A percentile compares a stretch with the other conserved stretches of the same genome.
These are phyloP conservation scores for Talaromyces marneffei DNA, from an alignment of 2,329 filamentous ascomycete species.

Conservation along the genomic window DNA sequence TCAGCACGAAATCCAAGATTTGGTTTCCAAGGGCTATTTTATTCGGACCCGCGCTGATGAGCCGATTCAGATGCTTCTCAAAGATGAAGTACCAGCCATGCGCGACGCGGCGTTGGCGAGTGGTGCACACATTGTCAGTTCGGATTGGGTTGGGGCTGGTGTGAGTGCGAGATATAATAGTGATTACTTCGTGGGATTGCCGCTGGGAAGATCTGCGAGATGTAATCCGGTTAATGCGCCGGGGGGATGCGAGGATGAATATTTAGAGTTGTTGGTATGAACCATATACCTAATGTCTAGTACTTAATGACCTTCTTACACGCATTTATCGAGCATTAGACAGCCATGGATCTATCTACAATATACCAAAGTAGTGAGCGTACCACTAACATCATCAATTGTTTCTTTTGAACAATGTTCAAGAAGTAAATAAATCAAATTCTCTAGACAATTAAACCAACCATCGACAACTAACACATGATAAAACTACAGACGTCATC, in stretches of 20 bases:
- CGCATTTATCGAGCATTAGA: not conserved
- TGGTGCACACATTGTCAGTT: slow-evolving; percentile 14
- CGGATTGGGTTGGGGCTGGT: slow-evolving; percentile 11
- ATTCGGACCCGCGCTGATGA: slow-evolving; percentile 13
- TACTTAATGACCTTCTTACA: not conserved
- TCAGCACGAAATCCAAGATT: slow-evolving; percentile 11
- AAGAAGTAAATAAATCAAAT: not conserved
- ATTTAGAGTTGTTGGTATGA: slow-evolving; percentile 3
- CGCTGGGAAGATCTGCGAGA: slow-evolving; percentile 5
- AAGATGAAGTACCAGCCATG: slow-evolving; percentile 8
- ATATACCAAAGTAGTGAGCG: not conserved
- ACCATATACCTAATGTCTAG: not conserved
- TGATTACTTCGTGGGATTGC: slow-evolving; percentile 14
- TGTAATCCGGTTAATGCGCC: slow-evolving; percentile 15
- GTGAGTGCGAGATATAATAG: slow-evolving; percentile 13
- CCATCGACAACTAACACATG: not conserved
- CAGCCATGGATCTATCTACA: not conserved
- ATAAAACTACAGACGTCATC: not conserved
- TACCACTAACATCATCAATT: not conserved
- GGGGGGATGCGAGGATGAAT: not conserved
- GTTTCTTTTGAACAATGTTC: not conserved
- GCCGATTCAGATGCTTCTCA: slow-evolving; percentile 12
- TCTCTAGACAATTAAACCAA: not conserved
- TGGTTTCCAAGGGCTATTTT: slow-evolving; percentile 12
- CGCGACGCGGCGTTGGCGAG: slow-evolving; percentile 12